Base-by-base conservation (phyloP, 257 asterid species). In the Jacaranda mimosifolia region DNA sequence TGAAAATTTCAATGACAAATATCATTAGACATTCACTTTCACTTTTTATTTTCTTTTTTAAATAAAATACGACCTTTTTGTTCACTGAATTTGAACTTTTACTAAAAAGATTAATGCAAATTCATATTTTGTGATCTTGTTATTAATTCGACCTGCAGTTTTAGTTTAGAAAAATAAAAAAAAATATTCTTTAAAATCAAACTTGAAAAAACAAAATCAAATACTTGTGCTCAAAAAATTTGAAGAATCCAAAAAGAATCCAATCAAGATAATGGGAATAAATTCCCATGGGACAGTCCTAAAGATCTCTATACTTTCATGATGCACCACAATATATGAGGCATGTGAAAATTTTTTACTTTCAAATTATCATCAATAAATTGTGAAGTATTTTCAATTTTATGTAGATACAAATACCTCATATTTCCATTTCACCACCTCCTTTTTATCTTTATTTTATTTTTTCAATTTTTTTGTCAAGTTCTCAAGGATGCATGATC, bases 241-340 rank as follows among this genome's bases (percentile, higher is more conserved):
- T 0, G 59, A 72, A 68, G 80, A 75, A 79, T 79, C 76, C 55
- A 74, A 67, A 43, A 56, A 36, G 79, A 63, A 40, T 32, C 3
- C 13, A 68, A 77, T 71, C 68, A 71, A 19, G 87, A 80, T 83
- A 77, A 76, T 45, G 78, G 80, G 85, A 80, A 83, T 80, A 76
- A 77, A 68, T 80, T 83, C 87, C 65, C 73, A 18, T 71, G 46
- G 67, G 48, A 70, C 69, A 17, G 74, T 55, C 55, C 21, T 46
- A 74, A 79, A 76, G 82, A 72, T 68, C 57, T 26, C 32, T 26
- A 26, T 72, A 68, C 80, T 63, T 83, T 83, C 66, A 71, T 53
- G 73, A 67, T 69, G 74, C 80, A 76, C 80, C 64, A 74, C 74
- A 26, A 26, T 26, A 66, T 66, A 18, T 55, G 73, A 68, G 72